Evolutionary conservation across 2,329 filamentous ascomycete genomes (phyloP).

Genomic region (Verticillium nonalfalfae): DNA sequence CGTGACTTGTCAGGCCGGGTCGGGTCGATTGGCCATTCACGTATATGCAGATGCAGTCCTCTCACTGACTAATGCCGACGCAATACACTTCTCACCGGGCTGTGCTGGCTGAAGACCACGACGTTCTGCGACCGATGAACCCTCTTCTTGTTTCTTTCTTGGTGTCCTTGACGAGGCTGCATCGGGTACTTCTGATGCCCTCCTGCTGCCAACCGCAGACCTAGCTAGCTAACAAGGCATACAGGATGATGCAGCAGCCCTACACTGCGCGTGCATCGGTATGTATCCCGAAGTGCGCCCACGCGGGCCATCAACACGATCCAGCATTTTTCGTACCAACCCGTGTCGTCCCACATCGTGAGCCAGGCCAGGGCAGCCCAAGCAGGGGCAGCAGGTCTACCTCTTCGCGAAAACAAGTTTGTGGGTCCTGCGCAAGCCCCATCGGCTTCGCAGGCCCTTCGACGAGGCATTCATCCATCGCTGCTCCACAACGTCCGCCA

Average conservation of each 20-base stretch:
- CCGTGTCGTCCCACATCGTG: not conserved
- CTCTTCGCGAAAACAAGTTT: not conserved
- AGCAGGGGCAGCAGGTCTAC: not conserved
- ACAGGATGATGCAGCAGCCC: not conserved
- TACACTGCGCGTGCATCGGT: not conserved
- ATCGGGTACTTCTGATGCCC: not conserved
- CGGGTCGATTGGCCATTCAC: not conserved
- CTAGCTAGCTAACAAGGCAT: not conserved
- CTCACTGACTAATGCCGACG: not conserved
- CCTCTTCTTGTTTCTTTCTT: not conserved
- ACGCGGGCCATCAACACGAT: not conserved
- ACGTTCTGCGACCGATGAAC: not conserved
- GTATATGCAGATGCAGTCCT: not conserved
- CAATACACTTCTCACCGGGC: not conserved
- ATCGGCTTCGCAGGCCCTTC: not conserved
- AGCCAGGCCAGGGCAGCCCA: not conserved
- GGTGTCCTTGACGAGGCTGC: not conserved
- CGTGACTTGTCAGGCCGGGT: not conserved
- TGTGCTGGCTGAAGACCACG: not conserved
- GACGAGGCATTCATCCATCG: slow-evolving; percentile 2
- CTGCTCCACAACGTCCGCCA: not conserved
- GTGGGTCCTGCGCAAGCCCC: not conserved
- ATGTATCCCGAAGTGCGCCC: not conserved
- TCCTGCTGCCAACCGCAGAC: not conserved
- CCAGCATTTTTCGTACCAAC: not conserved